Evolutionary conservation across 2,329 filamentous ascomycete species (phyloP), one percentile per base, ranked within the genome.

Genomic region (Curvularia hawaiiensis): DNA sequence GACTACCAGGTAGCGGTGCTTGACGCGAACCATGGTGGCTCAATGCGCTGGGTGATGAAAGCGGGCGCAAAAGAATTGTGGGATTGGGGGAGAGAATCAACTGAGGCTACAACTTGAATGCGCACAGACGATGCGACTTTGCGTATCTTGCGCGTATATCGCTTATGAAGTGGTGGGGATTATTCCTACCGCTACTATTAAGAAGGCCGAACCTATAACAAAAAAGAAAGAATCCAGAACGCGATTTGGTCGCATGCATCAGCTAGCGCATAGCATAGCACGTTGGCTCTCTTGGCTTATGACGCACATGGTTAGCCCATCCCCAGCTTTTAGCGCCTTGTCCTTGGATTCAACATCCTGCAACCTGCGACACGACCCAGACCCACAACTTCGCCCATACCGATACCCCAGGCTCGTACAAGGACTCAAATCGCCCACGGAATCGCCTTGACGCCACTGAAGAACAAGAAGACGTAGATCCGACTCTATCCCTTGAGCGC

Each of bases 1-100:
- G 61, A 98, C 86, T n/a, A 98, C 87, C 18, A 99, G 85, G 76
- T 99, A 99, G 69, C 95, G 89, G 77, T 97, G 90, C 79, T 99
- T 99, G 66, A 98, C 86, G 73, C 95, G 91, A 59, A 99, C 95
- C 95, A 99, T 97, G 41, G 10, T 52, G 49, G 16, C 48, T 33
- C 35, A 28, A 50, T 49, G n/a, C 47, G 47, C n/a, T 40, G 47
- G 22, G 26, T 22, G 26, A 11, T 41, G 46, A 40, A 40, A 45
- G 24, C n/a, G 18, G 20, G n/a, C 4, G 38, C 10, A 51, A 24
- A 48, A 31, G 30, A 26, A 30, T 16, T n/a, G n/a, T 28, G 47
- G 26, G 26, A 30, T 12, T 10, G 44, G 2, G 14, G 33, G n/a
- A 49, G 38, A 26, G 47, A 49, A 47, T 16, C 9, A 46, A 22